Evolutionary conservation across 2,329 filamentous ascomycete species (phyloP), one percentile per base, ranked within the genome.

Genomic region (Fusarium haematococcum): DNA sequence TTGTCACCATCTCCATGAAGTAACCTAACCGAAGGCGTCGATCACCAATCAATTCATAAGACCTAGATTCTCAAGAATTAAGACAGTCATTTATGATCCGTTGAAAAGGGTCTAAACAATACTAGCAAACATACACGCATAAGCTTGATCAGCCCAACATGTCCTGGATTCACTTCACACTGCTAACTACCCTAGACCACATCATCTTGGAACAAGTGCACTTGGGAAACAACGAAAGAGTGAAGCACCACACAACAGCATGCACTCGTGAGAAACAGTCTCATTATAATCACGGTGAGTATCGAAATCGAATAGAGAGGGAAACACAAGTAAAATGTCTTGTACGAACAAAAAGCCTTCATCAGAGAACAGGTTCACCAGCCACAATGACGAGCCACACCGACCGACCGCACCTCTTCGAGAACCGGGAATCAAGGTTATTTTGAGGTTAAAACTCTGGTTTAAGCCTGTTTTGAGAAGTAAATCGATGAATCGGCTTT

Each of bases 371-470:
- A 48, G 0, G 23, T 4, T 48, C 23, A 48, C 45, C 16, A 50
- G 45, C 45, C 45, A 50, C 45, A 30, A 18, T n/a, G 16, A 30
- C 16, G 8, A 50, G 45, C 25, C 45, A 50, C 45, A 50, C 16
- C 8, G 9, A 4, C 16, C 45, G 18, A 30, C 45, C 16, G 16
- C 25, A 50, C 25, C 45, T 50, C 16, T 10, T 50, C 16, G 6
- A 18, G 25, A 30, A 30, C 2, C 10, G 4, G 2, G 16, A 30
- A 50, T 50, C 45, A 50, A 50, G 45, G 45, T 50, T 50, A 50
- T 50, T 50, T 50, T 50, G 45, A 50, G 45, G 45, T 50, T 50
- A 50, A 50, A 50, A 50, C 45, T 50, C 45, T 50, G 45, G 45
- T 50, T 50, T 30, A 50, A 50, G 45, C 25, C 25, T 50, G 45